phyloP scores from a whole-genome alignment of 306 rosid species.

The Glycine soja region DNA sequence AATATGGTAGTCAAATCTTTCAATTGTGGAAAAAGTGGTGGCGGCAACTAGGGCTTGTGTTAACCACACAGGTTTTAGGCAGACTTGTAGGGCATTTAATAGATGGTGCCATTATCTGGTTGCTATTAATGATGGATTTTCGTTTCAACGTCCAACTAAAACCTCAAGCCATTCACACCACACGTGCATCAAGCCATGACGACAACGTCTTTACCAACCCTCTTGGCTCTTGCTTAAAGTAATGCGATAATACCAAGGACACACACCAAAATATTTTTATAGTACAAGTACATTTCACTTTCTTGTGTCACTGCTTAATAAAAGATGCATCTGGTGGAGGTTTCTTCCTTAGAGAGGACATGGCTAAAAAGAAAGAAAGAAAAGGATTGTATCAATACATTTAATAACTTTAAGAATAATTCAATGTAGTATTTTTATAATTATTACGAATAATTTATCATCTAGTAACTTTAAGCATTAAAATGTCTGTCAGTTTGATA shows the following conservation, averaged over 20 bases:
- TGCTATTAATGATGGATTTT: background rate
- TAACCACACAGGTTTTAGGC: conserved; percentile 32
- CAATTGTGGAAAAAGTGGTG: background rate
- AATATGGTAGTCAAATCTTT: background rate
- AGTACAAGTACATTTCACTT: background rate
- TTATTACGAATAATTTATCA: no score
- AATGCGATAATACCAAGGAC: background rate
- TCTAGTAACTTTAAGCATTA: no score
- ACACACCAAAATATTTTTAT: background rate
- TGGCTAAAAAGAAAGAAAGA: no score
- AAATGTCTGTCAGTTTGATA: no score
- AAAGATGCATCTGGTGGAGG: background rate
- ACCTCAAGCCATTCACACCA: conserved; percentile 4
- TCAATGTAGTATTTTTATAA: no score
- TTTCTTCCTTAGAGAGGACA: background rate
- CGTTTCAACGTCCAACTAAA: conserved; percentile 38
- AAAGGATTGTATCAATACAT: no score
- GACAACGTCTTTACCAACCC: no score
- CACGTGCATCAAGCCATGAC: no score
- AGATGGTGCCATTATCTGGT: background rate
- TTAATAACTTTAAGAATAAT: no score
- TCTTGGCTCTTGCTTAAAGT: background rate
- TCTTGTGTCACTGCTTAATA: background rate
- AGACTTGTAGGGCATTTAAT: conserved; percentile 38
- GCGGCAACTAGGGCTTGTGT: background rate